Conservation (phyloP, 495 filamentous ascomycete genomes). For the Cudoniella acicularis region DNA sequence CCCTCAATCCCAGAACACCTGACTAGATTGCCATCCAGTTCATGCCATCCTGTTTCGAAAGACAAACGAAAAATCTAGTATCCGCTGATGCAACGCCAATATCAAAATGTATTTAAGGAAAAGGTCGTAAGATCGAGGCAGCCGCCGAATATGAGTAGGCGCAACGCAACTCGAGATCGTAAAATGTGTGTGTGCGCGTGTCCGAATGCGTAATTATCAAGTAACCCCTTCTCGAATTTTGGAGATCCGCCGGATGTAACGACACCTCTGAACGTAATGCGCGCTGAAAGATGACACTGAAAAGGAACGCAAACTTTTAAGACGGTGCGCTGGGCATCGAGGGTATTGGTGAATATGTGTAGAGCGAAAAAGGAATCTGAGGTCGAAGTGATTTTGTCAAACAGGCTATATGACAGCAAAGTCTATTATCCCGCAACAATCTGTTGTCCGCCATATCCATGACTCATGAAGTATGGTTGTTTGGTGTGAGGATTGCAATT, state of each 20-base stretch:
- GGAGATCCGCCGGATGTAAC: conserved; percentile 16
- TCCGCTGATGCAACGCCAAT: conserved; percentile 29
- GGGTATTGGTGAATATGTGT: conserved; percentile 14
- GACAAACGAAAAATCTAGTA: conserved; percentile 25
- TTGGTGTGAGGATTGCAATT: conserved; percentile 22
- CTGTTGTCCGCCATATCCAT: conserved; percentile 18
- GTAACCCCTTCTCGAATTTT: conserved; percentile 16
- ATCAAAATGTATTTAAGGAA: conserved; percentile 13
- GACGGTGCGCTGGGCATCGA: conserved; percentile 25
- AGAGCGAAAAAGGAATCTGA: background rate
- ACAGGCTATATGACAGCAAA: background rate
- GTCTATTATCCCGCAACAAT: conserved; percentile 21
- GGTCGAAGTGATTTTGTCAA: conserved; percentile 1
- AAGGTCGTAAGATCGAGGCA: conserved; percentile 30
- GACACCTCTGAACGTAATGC: conserved; percentile 27
- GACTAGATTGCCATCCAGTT: conserved; percentile 25
- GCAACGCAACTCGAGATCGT: conserved; percentile 30
- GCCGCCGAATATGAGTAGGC: conserved; percentile 16
- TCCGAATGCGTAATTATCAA: conserved; percentile 19
- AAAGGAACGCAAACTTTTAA: conserved; percentile 28
- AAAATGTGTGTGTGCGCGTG: conserved; percentile 11
- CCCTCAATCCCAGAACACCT: conserved; percentile 24
- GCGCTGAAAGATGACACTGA: conserved; percentile 25
- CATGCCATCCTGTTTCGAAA: conserved; percentile 25
- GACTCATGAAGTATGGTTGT: conserved; percentile 21